phyloP scores from a whole-genome alignment of 192 early-diverging fungal species.

The Backusella liffmaniae region DNA sequence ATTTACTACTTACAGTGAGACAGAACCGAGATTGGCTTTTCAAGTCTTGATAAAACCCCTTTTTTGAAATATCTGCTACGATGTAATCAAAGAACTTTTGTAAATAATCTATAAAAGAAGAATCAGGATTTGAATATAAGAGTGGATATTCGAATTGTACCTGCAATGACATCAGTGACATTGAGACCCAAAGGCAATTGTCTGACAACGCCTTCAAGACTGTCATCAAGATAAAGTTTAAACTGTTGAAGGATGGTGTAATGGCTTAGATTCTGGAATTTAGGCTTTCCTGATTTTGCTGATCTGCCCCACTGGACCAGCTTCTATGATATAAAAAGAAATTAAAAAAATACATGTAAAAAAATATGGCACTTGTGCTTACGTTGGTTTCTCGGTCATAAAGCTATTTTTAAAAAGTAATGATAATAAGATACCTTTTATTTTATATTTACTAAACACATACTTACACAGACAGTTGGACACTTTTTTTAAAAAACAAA shows the following conservation, averaged over 20 bases:
- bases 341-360: neutral
- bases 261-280: constrained; percentile 23
- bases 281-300: constrained; percentile 31
- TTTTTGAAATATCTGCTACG: constrained; percentile 33
- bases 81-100: constrained; percentile 38
- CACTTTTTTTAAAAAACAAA: neutral
- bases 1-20: constrained; percentile 25
- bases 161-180: constrained; percentile 39
- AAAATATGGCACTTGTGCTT: constrained; percentile 12
- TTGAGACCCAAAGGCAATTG: constrained; percentile 39
- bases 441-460: neutral
- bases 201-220: constrained; percentile 30
- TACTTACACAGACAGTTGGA: constrained; percentile 22
- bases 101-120: constrained; percentile 33
- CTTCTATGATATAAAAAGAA: constrained; percentile 18
- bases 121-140: neutral
- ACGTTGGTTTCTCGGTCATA: constrained; percentile 42
- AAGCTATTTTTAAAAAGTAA: constrained; percentile 34
- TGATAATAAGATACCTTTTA: neutral
- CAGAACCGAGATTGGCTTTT: constrained; percentile 29
- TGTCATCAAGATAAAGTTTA: constrained; percentile 48
- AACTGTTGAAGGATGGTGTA: constrained; percentile 43
- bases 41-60: constrained; percentile 28
- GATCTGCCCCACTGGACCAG: constrained; percentile 43
- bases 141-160: neutral